Evolutionary conservation across 345 rosid species (phyloP), one percentile per base, ranked within the genome.

Genomic region (Hibiscus tridactylites): DNA sequence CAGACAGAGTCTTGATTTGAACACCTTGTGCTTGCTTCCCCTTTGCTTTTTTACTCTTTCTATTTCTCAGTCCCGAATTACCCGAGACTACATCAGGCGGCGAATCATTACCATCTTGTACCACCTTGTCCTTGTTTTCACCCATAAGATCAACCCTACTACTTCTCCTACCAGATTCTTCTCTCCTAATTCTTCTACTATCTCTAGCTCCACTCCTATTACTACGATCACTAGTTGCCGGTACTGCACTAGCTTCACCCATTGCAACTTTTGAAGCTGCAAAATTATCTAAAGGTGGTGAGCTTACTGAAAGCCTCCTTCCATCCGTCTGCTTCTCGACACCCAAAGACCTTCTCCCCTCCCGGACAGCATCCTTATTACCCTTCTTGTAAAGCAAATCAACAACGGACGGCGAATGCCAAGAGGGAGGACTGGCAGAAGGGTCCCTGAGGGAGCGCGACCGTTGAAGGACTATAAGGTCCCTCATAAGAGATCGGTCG

Each of bases 391-490:
- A 76, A 73, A 87, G 94, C 73, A 88, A 65, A 86, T 90, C 93
- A 11, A 84, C 81, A 47, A 88, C 76, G 0, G 98, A 84, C 73
- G 91, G 91, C 0, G 99, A 92, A n/a, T 88, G 88, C 84, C 96
- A 92, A 3, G 93, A 86, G 50, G 88, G 85, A 73, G 97, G 90
- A 42, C 92, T 96, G 0, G 98, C 94, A 74, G 93, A 92, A 33
- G 99, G 99, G 73, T 96, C 98, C 68, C 91, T 79, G 9, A 96
- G 88, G 21, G 99, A 92, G 62, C 93, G 84, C 26, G 99, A 91
- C 76, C 96, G 81, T 80, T 96, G 99, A 28, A 96, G 95, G 77
- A 79, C 88, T 60, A 87, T 78, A 75, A 92, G 98, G 83, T 92
- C 99, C 84, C 96, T 87, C 90, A 91, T 87, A n/a, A 92, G 85